phyloP scores from a whole-genome alignment of 495 filamentous ascomycete species.

The Tuber melanosporum region DNA sequence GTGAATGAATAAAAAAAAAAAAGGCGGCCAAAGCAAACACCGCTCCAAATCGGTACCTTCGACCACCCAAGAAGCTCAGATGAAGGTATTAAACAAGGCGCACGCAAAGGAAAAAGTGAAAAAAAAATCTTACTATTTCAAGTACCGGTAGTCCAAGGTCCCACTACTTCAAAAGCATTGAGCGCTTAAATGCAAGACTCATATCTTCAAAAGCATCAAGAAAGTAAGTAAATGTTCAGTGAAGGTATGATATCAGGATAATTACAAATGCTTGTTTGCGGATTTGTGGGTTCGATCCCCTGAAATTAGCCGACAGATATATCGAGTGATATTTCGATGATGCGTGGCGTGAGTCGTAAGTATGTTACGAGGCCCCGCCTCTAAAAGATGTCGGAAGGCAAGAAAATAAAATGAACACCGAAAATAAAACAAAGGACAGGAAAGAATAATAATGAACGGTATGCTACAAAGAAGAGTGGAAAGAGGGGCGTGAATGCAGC shows the following conservation, averaged over 20 bases:
- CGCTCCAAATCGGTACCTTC: background rate
- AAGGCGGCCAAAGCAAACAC: background rate
- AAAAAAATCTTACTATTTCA: background rate
- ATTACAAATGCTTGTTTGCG: constrained; percentile 22
- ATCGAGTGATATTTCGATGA: constrained; percentile 18
- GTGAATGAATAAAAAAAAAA: background rate
- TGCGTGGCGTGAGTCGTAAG: constrained; percentile 11
- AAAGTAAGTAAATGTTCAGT: constrained; percentile 16
- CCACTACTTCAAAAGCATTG: background rate
- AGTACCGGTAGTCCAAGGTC: background rate
- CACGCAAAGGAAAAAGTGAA: background rate
- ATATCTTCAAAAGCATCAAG: constrained; percentile 7
- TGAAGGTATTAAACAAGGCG: background rate
- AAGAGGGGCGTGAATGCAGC: constrained; percentile 22
- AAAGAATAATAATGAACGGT: constrained; percentile 9
- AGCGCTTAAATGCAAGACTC: background rate
- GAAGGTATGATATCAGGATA: constrained; percentile 2
- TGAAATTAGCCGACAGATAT: constrained; percentile 1
- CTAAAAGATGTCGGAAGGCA: background rate
- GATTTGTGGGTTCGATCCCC: constrained; percentile 16
- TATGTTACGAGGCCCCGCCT: constrained; percentile 13
- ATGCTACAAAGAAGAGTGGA: constrained; percentile 16
- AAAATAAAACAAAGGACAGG: constrained; percentile 11
- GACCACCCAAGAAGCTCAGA: background rate
- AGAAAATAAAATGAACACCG: background rate